These are phyloP conservation scores for Claviceps pazoutovae DNA, from an alignment of 2,329 filamentous ascomycete genomes.

Conservation along the genomic window DNA sequence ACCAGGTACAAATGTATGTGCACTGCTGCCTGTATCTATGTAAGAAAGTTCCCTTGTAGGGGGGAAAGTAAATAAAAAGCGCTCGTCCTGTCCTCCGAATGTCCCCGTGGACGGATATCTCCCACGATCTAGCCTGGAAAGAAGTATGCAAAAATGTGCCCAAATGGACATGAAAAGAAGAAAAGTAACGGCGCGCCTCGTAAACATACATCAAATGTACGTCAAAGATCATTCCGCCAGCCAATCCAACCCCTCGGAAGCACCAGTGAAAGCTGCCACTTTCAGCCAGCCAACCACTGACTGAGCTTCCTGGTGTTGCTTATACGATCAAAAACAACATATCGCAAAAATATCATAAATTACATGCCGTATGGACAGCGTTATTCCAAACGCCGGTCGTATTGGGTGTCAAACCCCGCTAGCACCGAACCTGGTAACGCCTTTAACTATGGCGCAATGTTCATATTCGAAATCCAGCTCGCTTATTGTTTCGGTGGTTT, in stretches of 20 bases:
- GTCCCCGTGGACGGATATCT: constrained; percentile 1
- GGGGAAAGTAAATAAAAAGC: too few relatives aligned
- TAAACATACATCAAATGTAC: neutral
- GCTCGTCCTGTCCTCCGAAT: too few relatives aligned
- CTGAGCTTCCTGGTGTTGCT: too few relatives aligned
- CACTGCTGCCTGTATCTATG: too few relatives aligned
- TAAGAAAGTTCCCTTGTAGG: too few relatives aligned
- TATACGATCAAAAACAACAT: neutral
- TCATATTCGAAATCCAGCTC: neutral
- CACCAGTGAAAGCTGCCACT: neutral
- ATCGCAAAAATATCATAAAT: neutral
- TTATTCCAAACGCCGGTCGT: constrained; percentile 1
- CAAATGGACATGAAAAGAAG: neutral
- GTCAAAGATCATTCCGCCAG: neutral
- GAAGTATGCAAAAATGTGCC: neutral
- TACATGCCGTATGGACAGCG: neutral
- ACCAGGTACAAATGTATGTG: too few relatives aligned
- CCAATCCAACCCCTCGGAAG: neutral
- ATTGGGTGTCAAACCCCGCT: neutral
- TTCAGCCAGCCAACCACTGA: too few relatives aligned
- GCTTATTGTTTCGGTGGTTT: neutral
- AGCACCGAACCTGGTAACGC: neutral
- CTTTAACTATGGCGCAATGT: neutral
- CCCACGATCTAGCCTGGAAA: neutral
- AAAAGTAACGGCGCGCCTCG: neutral